Percentiles rank a stretch among this genome's conserved stretches.
Evolutionary conservation across 2,329 filamentous ascomycete species (phyloP).

Genomic region (Fusarium nisikadoi): DNA sequence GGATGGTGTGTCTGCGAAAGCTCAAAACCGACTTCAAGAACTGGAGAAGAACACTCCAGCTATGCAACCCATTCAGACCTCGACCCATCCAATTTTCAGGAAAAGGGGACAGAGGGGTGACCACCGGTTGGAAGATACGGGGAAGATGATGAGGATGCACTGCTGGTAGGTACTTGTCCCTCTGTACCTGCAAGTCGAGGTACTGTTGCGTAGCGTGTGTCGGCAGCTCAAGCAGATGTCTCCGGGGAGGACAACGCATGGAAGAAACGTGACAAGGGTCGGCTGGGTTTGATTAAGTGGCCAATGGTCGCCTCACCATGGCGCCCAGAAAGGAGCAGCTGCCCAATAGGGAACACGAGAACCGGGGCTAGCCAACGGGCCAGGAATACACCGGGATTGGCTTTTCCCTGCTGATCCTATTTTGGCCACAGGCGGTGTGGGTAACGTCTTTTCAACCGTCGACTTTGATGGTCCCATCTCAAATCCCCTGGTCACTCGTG

Average conservation of each 20-base stretch:
- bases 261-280: conserved; percentile 62
- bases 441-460: conserved; percentile 32
- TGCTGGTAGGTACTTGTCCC: background rate
- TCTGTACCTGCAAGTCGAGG: conserved; percentile 28
- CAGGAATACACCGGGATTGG: conserved; percentile 53
- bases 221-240: conserved; percentile 37
- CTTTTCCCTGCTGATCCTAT: conserved; percentile 44
- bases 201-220: conserved; percentile 29
- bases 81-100: conserved; percentile 24
- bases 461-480: conserved; percentile 27
- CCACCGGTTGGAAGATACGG: conserved; percentile 12
- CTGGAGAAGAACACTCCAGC: conserved; percentile 31
- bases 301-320: conserved; percentile 58
- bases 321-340: conserved; percentile 57
- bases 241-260: conserved; percentile 59
- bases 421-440: conserved; percentile 51
- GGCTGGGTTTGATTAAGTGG: conserved; percentile 61
- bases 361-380: conserved; percentile 59
- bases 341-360: conserved; percentile 62
- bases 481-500: conserved; percentile 24
- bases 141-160: conserved; percentile 15
- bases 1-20: conserved; percentile 28
- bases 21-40: conserved; percentile 28
- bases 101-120: conserved; percentile 35
- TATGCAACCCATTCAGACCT: conserved; percentile 12